A percentile compares a stretch with the other conserved stretches of the same genome.
Evolutionary conservation across 2,329 filamentous ascomycete species (phyloP).

Genomic region (Paraphaeosphaeria minitans): DNA sequence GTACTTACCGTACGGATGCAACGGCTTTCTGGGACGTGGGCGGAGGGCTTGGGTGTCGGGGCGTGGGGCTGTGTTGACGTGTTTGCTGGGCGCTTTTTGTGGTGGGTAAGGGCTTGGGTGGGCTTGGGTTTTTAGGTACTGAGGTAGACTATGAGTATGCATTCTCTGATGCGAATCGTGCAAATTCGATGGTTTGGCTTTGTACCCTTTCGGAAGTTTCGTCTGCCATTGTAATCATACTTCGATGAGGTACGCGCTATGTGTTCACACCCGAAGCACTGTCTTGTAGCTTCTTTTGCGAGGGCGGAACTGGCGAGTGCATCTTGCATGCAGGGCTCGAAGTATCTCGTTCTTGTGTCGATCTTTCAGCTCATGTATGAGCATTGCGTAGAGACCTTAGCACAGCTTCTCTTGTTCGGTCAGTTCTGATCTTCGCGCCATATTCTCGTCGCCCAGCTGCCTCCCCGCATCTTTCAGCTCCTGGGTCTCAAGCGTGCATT

Average conservation of each 20-base stretch:
- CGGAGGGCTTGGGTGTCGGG: no score
- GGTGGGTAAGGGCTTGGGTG: no score
- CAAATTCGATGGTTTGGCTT: no score
- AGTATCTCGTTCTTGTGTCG: background rate
- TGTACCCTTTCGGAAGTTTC: no score
- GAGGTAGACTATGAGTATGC: no score
- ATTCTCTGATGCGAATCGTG: no score
- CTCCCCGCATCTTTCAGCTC: background rate
- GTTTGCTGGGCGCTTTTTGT: no score
- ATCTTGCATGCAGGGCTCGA: background rate
- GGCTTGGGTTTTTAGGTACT: no score
- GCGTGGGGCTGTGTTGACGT: no score
- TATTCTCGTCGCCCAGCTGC: background rate
- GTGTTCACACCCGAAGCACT: background rate
- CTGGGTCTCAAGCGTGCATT: background rate
- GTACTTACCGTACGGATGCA: no score
- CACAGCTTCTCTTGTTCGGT: background rate
- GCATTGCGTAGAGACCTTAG: background rate
- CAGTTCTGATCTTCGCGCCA: background rate
- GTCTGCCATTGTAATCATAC: background rate
- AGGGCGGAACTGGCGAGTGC: background rate
- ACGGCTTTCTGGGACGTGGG: no score
- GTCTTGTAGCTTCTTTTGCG: background rate
- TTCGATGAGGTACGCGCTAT: background rate
- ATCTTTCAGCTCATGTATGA: background rate